Evolutionary conservation across 345 rosid genomes (phyloP).

Genomic region (Acer campestre): DNA sequence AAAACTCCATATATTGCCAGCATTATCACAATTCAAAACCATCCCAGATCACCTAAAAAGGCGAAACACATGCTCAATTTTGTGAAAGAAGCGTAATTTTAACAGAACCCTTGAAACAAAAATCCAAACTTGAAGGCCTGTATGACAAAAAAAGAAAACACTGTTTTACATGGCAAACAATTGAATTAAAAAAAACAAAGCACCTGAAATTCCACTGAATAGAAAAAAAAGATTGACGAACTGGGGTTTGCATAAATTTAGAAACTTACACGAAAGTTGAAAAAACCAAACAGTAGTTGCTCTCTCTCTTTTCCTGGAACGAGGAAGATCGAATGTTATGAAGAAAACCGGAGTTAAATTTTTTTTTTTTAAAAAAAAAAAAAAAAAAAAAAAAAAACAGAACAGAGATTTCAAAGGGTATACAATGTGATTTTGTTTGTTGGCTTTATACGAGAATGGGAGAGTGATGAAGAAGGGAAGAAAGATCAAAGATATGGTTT

Average conservation of each 20-base stretch:
- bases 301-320: background rate
- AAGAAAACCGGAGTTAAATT: slow-evolving; percentile 8
- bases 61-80: background rate
- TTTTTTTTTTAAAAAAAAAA: too few relatives aligned
- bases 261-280: background rate
- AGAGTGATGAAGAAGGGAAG: background rate
- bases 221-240: background rate
- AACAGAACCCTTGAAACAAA: background rate
- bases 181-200: too few relatives aligned
- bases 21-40: slow-evolving; percentile 21
- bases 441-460: background rate
- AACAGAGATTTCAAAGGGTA: background rate
- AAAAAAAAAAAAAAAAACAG: background rate
- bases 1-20: slow-evolving; percentile 14
- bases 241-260: slow-evolving; percentile 4
- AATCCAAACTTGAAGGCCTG: slow-evolving; percentile 24
- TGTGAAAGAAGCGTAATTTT: background rate
- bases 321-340: background rate
- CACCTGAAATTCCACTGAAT: too few relatives aligned
- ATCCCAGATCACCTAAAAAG: slow-evolving; percentile 1
- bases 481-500: background rate
- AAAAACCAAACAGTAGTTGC: background rate
- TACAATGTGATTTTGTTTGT: background rate
- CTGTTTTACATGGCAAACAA: too few relatives aligned
- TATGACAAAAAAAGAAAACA: slow-evolving; percentile 11